Percentiles rank a stretch among this genome's conserved stretches.
Conservation (phyloP, 2,329 filamentous ascomycete species). For the Orbilia brochopaga region DNA sequence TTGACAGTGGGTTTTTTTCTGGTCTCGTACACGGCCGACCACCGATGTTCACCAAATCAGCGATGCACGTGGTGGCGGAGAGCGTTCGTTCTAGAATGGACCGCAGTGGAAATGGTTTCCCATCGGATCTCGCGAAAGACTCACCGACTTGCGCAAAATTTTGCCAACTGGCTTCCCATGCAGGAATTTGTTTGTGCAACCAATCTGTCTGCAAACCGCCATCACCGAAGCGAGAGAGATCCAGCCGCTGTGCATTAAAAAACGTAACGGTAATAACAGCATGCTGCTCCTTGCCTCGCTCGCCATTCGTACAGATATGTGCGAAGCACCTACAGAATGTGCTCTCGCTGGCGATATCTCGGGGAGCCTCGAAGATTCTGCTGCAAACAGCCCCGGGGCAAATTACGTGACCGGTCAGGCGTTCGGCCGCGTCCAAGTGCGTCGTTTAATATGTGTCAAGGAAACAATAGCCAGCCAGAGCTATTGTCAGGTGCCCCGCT, state of each 20-base stretch:
- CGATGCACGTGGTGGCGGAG: background rate
- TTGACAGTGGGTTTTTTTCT: background rate
- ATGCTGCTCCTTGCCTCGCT: slow-evolving; percentile 17
- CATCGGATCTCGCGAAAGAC: background rate
- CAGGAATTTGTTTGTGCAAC: background rate
- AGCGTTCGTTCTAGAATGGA: background rate
- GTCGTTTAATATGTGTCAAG: slow-evolving; percentile 21
- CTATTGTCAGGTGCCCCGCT: slow-evolving; percentile 35
- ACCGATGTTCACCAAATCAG: background rate
- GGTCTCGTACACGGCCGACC: background rate
- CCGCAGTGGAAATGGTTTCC: background rate
- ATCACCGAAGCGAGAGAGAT: too few relatives aligned
- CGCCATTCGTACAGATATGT: too few relatives aligned
- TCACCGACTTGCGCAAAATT: background rate
- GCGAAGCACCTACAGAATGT: too few relatives aligned
- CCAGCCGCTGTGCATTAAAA: slow-evolving; percentile 22
- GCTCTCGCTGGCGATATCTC: too few relatives aligned
- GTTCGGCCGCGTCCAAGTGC: slow-evolving; percentile 38
- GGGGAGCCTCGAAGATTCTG: too few relatives aligned
- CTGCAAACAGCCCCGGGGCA: slow-evolving; percentile 22
- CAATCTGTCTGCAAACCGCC: too few relatives aligned
- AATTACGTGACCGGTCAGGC: slow-evolving; percentile 31
- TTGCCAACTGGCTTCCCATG: slow-evolving; percentile 1
- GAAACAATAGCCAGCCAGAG: slow-evolving; percentile 23
- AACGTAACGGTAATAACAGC: slow-evolving; percentile 48